Conservation (phyloP, 306 rosid genomes). For the Cucurbita argyrosperma region DNA sequence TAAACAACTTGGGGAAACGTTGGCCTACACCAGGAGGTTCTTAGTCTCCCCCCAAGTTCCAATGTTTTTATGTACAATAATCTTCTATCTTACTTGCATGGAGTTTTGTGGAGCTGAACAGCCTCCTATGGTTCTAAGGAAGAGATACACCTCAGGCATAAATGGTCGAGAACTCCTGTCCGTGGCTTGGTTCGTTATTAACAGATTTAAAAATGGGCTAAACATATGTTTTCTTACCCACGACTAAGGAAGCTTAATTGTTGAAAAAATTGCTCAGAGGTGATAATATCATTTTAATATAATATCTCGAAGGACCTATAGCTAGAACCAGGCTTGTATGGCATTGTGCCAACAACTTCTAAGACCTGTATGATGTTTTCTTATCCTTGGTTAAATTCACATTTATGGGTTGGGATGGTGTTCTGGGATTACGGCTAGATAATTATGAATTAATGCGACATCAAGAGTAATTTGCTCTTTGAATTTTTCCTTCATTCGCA, state of each 20-base stretch:
- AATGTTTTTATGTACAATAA: not conserved
- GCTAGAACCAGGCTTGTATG: not conserved
- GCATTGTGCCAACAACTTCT: not conserved
- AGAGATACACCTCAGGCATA: not conserved
- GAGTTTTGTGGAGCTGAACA: not conserved
- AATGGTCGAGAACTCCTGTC: not conserved
- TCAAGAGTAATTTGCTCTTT: not conserved
- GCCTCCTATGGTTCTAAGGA: not conserved
- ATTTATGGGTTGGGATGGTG: not conserved
- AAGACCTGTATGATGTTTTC: not conserved
- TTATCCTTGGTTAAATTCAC: not conserved
- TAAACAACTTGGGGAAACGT: not conserved
- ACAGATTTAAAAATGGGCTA: not conserved
- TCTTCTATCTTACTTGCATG: not conserved
- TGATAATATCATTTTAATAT: not conserved
- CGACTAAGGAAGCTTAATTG: not conserved
- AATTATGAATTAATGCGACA: not conserved
- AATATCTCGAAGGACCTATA: not conserved
- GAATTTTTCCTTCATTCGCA: not conserved
- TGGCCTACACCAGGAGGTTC: not conserved
- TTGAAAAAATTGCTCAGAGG: not conserved
- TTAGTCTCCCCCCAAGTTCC: not conserved
- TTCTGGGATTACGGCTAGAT: not conserved
- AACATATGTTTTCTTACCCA: not conserved
- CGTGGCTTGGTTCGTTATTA: not conserved